These are phyloP conservation scores for Pseudogymnoascus sp. DNA, from an alignment of 2,329 filamentous ascomycete species.

Conservation along the genomic window DNA sequence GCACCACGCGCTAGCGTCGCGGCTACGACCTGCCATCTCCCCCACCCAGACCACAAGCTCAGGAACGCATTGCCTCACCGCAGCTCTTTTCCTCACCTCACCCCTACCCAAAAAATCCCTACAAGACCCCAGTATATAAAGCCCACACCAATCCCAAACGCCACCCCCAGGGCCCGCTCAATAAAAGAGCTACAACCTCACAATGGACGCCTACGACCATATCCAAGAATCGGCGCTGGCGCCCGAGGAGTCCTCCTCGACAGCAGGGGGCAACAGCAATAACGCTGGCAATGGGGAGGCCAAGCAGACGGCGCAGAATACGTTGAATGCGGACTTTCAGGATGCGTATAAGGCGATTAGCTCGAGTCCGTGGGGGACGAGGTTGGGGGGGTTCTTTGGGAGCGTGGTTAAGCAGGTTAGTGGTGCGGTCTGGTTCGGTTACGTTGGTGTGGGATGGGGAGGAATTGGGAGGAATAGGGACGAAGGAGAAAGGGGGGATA, in stretches of 20 bases:
- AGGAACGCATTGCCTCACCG: too few relatives aligned
- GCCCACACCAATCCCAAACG: too few relatives aligned
- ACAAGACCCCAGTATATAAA: too few relatives aligned
- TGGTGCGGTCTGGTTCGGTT: slow-evolving; percentile 13
- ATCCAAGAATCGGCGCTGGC: slow-evolving; percentile 73
- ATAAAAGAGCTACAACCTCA: too few relatives aligned
- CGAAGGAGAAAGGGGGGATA: background rate
- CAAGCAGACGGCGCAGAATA: slow-evolving; percentile 36
- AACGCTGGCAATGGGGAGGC: slow-evolving; percentile 35
- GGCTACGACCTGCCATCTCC: too few relatives aligned
- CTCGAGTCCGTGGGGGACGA: slow-evolving; percentile 81
- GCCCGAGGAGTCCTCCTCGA: slow-evolving; percentile 36
- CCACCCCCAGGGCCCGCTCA: too few relatives aligned
- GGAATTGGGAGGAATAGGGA: background rate
- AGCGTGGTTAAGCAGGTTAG: slow-evolving; percentile 86
- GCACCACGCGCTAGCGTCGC: too few relatives aligned
- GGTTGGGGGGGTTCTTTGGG: slow-evolving; percentile 79
- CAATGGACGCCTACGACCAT: slow-evolving; percentile 97
- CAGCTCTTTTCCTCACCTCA: too few relatives aligned
- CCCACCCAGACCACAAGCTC: too few relatives aligned
- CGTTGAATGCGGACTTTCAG: slow-evolving; percentile 81
- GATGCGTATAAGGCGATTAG: slow-evolving; percentile 94
- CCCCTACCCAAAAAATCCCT: too few relatives aligned
- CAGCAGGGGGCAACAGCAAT: slow-evolving; percentile 27
- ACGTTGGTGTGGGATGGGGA: background rate